Conservation (phyloP, 306 rosid species). For the Cucurbita moschata region DNA sequence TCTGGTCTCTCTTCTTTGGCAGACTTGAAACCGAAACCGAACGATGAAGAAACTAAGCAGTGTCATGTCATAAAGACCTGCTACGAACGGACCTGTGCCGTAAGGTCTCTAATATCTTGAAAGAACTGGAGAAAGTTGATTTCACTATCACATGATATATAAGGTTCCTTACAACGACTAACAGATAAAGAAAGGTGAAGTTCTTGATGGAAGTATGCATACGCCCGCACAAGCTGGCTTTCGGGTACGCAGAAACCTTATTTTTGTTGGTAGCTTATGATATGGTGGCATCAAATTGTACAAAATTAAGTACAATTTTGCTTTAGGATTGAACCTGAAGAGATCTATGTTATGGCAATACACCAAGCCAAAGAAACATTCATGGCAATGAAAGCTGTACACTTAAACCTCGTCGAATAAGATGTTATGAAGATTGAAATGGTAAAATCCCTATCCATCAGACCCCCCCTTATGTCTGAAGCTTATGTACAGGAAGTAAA, state of each 20-base stretch:
- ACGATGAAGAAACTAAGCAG: not conserved
- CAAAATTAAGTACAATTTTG: not conserved
- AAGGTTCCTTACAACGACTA: not conserved
- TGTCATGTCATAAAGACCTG: not conserved
- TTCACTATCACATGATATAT: not conserved
- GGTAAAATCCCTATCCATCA: not conserved
- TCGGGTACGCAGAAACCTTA: constrained; percentile 1
- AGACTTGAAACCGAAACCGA: not conserved
- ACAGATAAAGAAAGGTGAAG: not conserved
- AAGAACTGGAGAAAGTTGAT: not conserved
- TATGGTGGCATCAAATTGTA: constrained; percentile 4
- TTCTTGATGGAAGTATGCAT: not conserved
- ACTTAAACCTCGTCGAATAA: not conserved
- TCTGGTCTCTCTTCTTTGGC: not conserved
- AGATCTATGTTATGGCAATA: not conserved
- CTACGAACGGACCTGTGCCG: not conserved
- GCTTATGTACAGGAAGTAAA: constrained; percentile 5
- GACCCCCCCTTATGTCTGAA: constrained; percentile 1
- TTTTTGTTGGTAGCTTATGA: not conserved
- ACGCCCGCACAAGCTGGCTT: not conserved
- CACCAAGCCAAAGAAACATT: not conserved
- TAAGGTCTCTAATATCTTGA: not conserved
- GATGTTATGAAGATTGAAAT: not conserved
- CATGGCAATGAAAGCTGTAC: not conserved
- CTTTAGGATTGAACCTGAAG: not conserved